Evolutionary conservation across 2,329 filamentous ascomycete species (phyloP).

Genomic region (Chaetomium olivaceum): DNA sequence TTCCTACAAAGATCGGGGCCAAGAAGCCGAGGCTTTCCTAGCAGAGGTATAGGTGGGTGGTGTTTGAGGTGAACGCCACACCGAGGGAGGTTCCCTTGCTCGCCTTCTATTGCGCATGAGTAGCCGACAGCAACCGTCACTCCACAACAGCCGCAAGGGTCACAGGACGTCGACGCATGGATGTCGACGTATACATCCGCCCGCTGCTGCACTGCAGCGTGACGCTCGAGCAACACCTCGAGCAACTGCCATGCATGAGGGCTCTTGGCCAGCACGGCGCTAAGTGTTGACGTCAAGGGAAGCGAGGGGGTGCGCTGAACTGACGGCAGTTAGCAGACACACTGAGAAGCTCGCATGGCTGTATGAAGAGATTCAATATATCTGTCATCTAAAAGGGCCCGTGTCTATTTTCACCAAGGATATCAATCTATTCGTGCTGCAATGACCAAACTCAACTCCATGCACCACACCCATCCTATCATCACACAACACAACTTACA

Average conservation of each 20-base stretch:
- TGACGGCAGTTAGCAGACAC: neutral
- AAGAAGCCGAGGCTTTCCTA: constrained; percentile 38
- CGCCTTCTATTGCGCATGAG: neutral
- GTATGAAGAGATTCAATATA: neutral
- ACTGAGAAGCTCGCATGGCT: neutral
- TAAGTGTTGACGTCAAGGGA: neutral
- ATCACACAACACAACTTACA: neutral
- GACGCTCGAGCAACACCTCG: neutral
- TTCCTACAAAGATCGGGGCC: constrained; percentile 44
- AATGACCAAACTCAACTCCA: neutral
- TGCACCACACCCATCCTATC: neutral
- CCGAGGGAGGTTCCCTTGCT: neutral
- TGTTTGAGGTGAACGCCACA: neutral
- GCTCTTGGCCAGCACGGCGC: neutral
- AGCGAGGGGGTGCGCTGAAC: neutral
- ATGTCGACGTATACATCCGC: neutral
- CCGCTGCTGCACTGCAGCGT: neutral
- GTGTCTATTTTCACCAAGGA: neutral
- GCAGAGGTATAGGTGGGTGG: neutral
- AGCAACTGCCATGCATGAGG: neutral
- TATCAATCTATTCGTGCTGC: neutral
- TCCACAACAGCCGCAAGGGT: neutral
- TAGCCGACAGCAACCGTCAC: neutral
- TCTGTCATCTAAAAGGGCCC: neutral
- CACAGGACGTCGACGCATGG: neutral